Evolutionary conservation across 768 basidiomycete species (phyloP), one percentile per base, ranked within the genome.

Genomic region (Podaxis rugospora): DNA sequence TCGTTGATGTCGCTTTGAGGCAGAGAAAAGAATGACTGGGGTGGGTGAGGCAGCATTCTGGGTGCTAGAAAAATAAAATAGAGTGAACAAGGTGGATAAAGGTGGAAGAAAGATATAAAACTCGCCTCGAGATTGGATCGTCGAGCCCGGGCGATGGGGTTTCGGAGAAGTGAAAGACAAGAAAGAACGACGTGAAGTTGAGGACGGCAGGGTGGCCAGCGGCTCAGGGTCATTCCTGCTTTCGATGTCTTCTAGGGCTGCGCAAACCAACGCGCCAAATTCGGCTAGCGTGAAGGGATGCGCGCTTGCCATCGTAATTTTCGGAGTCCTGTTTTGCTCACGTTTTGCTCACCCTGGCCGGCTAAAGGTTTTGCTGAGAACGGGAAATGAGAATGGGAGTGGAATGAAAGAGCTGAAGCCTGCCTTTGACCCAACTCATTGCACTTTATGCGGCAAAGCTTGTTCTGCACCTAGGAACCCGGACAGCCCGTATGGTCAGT

Each of bases 251-350:
- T 61, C 59, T 47, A 61, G 59, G 6, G 59, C 52, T 39, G 52
- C 35, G 9, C 39, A 61, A 6, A 55, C 59, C 42, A 55, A 40
- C 36, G 54, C 35, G 9, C 59, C 53, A 55, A 61, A 61, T 18
- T 61, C 59, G 53, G 59, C 53, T 61, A 61, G 52, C 16, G 52
- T 61, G 5, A 61, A 61, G 2, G 59, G 59, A 10, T 47, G 59
- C 1, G 50, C 10, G 16, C 28, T 42, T 32, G 44, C 32, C 46
- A 50, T 50, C 32, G 32, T 7, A 32, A 9, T 32, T 32, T 32
- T 1, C 32, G 7, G 18, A n/a, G 23, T 13, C 52, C 32, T 18
- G n/a, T 18, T 18, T 36, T 54, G 32, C 18, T 36, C 35, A 36
- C 39, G n/a, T 18, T 18, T 36, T 54, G 32, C 18, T 36, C 35